Evolutionary conservation across 2,329 filamentous ascomycete genomes (phyloP).

Genomic region (Hymenoscyphus fraxineus): DNA sequence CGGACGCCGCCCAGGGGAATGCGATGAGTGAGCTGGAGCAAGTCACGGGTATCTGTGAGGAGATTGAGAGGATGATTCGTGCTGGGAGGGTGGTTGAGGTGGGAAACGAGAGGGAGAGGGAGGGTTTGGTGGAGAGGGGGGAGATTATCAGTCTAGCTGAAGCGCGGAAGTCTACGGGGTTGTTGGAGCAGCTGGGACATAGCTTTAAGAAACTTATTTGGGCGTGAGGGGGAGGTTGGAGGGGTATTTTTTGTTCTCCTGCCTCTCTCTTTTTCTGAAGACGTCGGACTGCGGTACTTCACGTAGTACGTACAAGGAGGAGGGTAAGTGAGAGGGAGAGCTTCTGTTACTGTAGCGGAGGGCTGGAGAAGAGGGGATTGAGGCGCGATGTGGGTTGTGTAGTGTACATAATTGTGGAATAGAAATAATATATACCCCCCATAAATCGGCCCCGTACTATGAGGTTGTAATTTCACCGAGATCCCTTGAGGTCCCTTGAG

Average conservation of each 20-base stretch:
- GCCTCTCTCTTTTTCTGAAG: background rate
- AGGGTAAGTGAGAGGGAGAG: background rate
- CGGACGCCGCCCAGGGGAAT: slow-evolving; percentile 3
- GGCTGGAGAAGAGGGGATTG: too few species aligned
- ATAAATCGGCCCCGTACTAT: background rate
- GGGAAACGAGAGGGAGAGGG: slow-evolving; percentile 35
- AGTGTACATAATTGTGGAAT: background rate
- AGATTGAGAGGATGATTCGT: slow-evolving; percentile 67
- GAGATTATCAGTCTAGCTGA: slow-evolving; percentile 83
- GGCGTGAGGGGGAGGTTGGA: slow-evolving; percentile 37
- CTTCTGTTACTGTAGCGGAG: too few species aligned
- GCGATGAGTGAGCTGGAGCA: slow-evolving; percentile 34
- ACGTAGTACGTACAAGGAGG: background rate
- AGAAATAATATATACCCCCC: background rate
- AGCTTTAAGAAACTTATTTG: slow-evolving; percentile 92
- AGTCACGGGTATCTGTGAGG: slow-evolving; percentile 58
- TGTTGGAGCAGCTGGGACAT: slow-evolving; percentile 84
- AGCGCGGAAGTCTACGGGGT: slow-evolving; percentile 79
- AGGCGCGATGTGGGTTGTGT: background rate
- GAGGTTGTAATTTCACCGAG: too few species aligned
- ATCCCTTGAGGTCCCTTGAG: too few species aligned
- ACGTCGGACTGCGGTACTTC: background rate
- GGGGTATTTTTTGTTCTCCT: background rate
- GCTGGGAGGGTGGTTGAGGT: slow-evolving; percentile 40
- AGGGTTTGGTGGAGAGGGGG: slow-evolving; percentile 49